Conservation (phyloP, 176 grass and related monocot species). For the Elaeis guineensis region DNA sequence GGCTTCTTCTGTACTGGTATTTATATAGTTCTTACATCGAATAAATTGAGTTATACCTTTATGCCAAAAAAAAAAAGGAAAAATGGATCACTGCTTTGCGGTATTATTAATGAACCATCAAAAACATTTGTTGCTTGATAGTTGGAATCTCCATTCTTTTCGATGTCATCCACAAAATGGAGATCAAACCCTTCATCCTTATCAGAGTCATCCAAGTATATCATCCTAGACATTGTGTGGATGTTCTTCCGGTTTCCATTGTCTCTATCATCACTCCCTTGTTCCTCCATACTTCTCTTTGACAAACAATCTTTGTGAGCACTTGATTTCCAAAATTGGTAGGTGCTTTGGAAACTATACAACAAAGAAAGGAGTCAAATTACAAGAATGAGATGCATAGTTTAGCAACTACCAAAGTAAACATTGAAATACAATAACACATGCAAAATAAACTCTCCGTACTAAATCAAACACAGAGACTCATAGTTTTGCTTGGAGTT, state of each 20-base stretch:
- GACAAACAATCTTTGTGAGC: no score
- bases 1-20: no score
- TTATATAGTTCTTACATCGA: no score
- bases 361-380: constrained; percentile 14
- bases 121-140: constrained; percentile 14
- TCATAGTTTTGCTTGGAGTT: no score
- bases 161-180: constrained; percentile 49
- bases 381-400: constrained; percentile 8
- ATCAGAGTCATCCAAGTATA: constrained; percentile 49
- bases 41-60: no score
- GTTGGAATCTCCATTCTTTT: no score
- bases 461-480: no score
- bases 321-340: constrained; percentile 72
- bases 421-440: not conserved
- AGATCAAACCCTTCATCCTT: constrained; percentile 46
- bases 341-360: constrained; percentile 76
- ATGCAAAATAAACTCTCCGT: no score
- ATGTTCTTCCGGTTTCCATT: no score
- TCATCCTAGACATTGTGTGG: constrained; percentile 47
- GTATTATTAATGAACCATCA: constrained; percentile 40
- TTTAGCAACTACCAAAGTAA: not conserved
- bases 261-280: no score
- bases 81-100: constrained; percentile 24
- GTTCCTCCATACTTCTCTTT: no score
- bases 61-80: no score